These are phyloP conservation scores for Phalaenopsis aphrodite DNA, from an alignment of 106 monocot genomes.

Conservation along the genomic window DNA sequence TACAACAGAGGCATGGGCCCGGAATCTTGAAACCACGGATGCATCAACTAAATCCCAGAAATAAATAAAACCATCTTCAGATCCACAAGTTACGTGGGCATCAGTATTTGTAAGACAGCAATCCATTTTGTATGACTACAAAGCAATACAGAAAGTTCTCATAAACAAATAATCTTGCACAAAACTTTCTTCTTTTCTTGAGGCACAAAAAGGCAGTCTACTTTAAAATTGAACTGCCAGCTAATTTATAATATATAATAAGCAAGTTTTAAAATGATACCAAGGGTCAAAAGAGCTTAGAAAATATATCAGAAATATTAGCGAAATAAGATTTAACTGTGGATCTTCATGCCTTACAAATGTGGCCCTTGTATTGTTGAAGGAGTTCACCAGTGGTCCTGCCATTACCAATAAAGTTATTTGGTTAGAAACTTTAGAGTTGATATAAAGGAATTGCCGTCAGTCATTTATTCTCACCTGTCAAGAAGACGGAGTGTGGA, in stretches of 20 bases:
- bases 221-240: background rate
- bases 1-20: constrained; percentile 92
- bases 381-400: constrained; percentile 85
- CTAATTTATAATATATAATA: background rate
- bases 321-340: background rate
- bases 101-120: constrained; percentile 93
- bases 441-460: background rate
- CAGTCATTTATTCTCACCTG: constrained; percentile 32
- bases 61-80: constrained; percentile 86
- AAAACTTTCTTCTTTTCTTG: background rate
- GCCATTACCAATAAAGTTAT: constrained; percentile 6
- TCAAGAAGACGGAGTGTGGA: constrained; percentile 87
- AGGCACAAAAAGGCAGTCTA: background rate
- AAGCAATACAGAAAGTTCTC: background rate
- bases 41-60: constrained; percentile 99
- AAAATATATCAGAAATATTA: background rate
- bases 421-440: background rate
- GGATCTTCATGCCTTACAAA: constrained; percentile 64
- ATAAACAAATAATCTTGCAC: constrained; percentile 1
- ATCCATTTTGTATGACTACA: constrained; percentile 96
- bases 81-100: constrained; percentile 85
- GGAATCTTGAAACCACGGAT: constrained; percentile 61
- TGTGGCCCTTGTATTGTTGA: constrained; percentile 96
- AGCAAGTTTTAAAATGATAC: background rate
- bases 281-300: background rate